Evolutionary conservation across 768 basidiomycete species (phyloP), one percentile per base, ranked within the genome.

Genomic region (Boletus insuetus): DNA sequence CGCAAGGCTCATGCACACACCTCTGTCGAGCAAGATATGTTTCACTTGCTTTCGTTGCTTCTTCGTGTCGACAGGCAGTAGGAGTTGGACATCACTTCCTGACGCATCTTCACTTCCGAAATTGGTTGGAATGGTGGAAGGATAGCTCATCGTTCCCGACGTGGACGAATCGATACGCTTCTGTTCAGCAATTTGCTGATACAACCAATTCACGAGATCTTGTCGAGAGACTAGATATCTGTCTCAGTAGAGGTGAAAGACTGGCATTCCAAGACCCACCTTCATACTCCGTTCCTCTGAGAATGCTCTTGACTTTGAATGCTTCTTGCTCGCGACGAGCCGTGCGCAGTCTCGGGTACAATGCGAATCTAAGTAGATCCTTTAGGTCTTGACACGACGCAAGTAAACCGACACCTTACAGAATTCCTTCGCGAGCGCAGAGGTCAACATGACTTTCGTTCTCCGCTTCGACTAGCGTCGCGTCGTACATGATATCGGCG

Each of bases 251-350:
- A n/a, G 8, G 38, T 24, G 14, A 2, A 45, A 51, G 20, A 31
- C 11, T 34, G 7, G 10, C 20, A 29, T 19, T 40, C 10, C n/a
- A 4, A 7, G 11, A 32, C 82, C 55, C 58, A 89, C 89, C 73
- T 66, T 91, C 90, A 49, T 82, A 79, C 67, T 92, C 91, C 0
- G 85, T 85, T 20, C 87, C 86, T 67, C 83, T 87, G 49, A 93
- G 75, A 22, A 93, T 84, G 61, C 87, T 91, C 75, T 91, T 91
- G 46, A 92, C 84, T 64, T 86, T 91, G 79, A 89, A 92, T 1
- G 84, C 84, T 10, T 82, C 69, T 51, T 85, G 82, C 56, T 87
- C 85, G 40, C 82, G 74, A 19, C 81, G 79, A 32, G 72, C 75
- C 16, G 73, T 73, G 38, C 85, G 82, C 22, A 88, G 82, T 24